A percentile compares a stretch with the other conserved stretches of the same genome.
Conservation (phyloP, 129 eudicot genomes). For the Rutidosis leptorrhynchoides region DNA sequence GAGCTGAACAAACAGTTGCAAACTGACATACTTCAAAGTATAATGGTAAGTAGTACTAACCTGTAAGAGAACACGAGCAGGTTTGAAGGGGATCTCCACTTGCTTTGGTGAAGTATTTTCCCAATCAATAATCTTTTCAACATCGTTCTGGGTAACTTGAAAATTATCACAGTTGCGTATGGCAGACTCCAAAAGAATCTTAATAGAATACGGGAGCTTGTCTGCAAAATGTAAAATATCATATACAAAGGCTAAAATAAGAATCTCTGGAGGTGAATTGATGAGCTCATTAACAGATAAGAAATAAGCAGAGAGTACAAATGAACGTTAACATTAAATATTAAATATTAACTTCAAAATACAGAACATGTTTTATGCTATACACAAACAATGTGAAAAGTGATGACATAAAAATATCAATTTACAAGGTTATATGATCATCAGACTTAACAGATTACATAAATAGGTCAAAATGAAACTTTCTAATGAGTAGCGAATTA, state of each 20-base stretch:
- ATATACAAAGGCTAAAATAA: not conserved
- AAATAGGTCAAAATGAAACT: not conserved
- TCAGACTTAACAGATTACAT: not conserved
- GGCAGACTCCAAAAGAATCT: constrained; percentile 90
- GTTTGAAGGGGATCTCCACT: constrained; percentile 99
- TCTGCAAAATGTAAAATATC: constrained; percentile 42
- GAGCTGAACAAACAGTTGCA: not conserved
- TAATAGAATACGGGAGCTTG: constrained; percentile 89
- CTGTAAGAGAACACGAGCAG: constrained; percentile 99
- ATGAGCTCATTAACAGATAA: not conserved
- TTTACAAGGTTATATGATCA: not conserved
- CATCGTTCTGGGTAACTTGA: constrained; percentile 88
- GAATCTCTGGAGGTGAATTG: not conserved
- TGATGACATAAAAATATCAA: not conserved
- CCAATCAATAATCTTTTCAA: constrained; percentile 98
- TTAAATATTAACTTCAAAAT: not conserved
- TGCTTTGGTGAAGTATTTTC: constrained; percentile 88
- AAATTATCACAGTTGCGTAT: constrained; percentile 94
- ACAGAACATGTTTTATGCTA: not conserved
- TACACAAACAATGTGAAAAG: not conserved
- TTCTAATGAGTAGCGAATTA: not conserved
- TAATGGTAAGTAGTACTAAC: constrained; percentile 29
- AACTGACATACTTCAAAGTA: not conserved
- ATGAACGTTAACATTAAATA: constrained; percentile 13
- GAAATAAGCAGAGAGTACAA: not conserved